Evolutionary conservation across 2,329 filamentous ascomycete species (phyloP).

Genomic region (Simplicillium sp.): DNA sequence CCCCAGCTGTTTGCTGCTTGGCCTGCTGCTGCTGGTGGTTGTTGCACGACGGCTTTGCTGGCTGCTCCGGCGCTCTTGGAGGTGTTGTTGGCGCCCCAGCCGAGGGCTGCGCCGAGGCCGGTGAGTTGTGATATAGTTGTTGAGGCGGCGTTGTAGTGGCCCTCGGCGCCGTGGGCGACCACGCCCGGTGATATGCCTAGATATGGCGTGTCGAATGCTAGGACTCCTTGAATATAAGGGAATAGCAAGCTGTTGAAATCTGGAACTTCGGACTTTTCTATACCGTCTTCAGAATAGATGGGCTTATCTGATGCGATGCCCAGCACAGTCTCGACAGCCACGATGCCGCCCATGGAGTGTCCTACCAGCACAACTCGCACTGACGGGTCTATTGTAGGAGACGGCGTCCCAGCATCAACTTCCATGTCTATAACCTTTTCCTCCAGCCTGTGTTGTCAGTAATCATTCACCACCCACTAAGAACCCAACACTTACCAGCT

Average conservation of each 20-base stretch:
- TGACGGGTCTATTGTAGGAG: constrained; percentile 77
- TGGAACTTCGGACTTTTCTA: constrained; percentile 22
- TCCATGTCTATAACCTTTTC: constrained; percentile 93
- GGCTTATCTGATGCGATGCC: constrained; percentile 52
- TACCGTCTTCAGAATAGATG: constrained; percentile 36
- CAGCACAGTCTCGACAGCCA: constrained; percentile 81
- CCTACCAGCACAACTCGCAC: constrained; percentile 76
- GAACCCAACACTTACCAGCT: constrained; percentile 48
- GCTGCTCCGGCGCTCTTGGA: constrained; percentile 12
- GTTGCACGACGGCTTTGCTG: constrained; percentile 3
- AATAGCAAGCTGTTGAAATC: constrained; percentile 68
- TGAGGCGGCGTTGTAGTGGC: constrained; percentile 67
- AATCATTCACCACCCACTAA: neutral
- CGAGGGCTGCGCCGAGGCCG: constrained; percentile 57
- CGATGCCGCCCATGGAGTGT: constrained; percentile 89
- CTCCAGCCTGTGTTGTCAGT: constrained; percentile 52
- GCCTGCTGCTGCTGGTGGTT: constrained; percentile 8
- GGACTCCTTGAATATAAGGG: constrained; percentile 79
- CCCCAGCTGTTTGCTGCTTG: constrained; percentile 46
- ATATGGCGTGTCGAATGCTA: constrained; percentile 93
- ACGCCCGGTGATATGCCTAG: constrained; percentile 73
- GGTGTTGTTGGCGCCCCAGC: constrained; percentile 43
- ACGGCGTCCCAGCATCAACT: constrained; percentile 68
- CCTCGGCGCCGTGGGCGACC: constrained; percentile 79
- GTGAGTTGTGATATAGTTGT: constrained; percentile 59